Evolutionary conservation across 2,329 filamentous ascomycete species (phyloP).

Genomic region (Fusarium piperis): DNA sequence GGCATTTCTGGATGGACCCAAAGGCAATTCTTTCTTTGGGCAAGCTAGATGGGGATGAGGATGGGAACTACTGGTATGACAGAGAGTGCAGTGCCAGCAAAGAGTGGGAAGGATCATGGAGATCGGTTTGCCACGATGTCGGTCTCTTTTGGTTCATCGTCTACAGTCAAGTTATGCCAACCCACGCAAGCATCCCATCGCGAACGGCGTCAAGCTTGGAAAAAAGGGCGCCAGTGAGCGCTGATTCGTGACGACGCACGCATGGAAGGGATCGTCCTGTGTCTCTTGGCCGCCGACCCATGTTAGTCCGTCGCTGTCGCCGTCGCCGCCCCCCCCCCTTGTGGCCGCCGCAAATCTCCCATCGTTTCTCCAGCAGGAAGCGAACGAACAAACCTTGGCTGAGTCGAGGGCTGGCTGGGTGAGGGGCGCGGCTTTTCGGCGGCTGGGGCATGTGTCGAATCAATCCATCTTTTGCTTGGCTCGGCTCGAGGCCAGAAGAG

Average conservation of each 20-base stretch:
- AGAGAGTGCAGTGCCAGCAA: background rate
- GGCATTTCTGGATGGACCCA: slow-evolving; percentile 7
- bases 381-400: background rate
- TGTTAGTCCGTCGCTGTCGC: slow-evolving; percentile 1
- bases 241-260: slow-evolving; percentile 14
- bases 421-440: background rate
- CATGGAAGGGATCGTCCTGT: slow-evolving; percentile 21
- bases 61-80: background rate
- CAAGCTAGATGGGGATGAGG: background rate
- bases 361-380: slow-evolving; percentile 1
- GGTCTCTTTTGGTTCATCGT: background rate
- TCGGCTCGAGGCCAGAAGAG: background rate
- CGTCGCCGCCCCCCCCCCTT: background rate
- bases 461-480: background rate
- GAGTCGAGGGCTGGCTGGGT: background rate
- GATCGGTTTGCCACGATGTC: slow-evolving; percentile 15
- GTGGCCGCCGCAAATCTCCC: slow-evolving; percentile 10
- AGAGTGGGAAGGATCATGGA: background rate
- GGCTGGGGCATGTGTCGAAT: background rate
- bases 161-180: background rate
- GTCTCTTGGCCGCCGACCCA: background rate
- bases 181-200: background rate
- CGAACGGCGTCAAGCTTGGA: slow-evolving; percentile 1
- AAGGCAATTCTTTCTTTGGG: background rate
- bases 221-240: background rate